Evolutionary conservation across 768 basidiomycete species (phyloP), one percentile per base, ranked within the genome.

Genomic region (Trametes cingulata): DNA sequence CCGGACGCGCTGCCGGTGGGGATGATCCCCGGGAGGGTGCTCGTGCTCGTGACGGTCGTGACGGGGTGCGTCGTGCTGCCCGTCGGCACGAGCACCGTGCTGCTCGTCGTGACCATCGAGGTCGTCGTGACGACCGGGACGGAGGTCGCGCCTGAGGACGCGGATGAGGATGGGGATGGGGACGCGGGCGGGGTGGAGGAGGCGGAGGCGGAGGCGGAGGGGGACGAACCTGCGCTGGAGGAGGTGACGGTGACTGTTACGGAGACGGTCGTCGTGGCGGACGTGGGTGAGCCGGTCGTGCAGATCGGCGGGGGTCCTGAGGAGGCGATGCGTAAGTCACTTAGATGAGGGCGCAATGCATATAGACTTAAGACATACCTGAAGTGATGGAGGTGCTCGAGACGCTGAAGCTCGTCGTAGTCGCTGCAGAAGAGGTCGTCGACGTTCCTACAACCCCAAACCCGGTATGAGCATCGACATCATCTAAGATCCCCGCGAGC

Each of bases 361-460:
- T 20, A 20, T 20, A 37, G 40, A 20, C 13, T 1, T 12, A 10
- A 24, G 6, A 45, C 54, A 14, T 48, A 56, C 60, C 60, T 1
- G 60, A 61, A 1, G 55, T 52, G 55, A 61, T 61, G 25, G 55
- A 57, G 13, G 55, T 61, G 43, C 40, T 33, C 35, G 39, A 52
- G 19, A 9, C 37, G 10, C 50, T 35, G 17, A 45, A 40, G 20
- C 24, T 41, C 0, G 37, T 56, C 9, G 60, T 37, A 8, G 49
- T 25, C 1, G 33, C 8, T 14, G 54, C 24, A 7, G 36, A 29
- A 6, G 60, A 61, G 2, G 60, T 56, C 3, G 55, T 48, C 8
- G 55, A 39, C 3, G 46, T 56, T 12, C 55, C 54, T 56, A 22
- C 36, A 14, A 14, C 36, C 7, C 36, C 8, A 37, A 7, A 14